Evolutionary conservation across 2,329 filamentous ascomycete species (phyloP).

Genomic region (Monilinia vaccinii-corymbosi): DNA sequence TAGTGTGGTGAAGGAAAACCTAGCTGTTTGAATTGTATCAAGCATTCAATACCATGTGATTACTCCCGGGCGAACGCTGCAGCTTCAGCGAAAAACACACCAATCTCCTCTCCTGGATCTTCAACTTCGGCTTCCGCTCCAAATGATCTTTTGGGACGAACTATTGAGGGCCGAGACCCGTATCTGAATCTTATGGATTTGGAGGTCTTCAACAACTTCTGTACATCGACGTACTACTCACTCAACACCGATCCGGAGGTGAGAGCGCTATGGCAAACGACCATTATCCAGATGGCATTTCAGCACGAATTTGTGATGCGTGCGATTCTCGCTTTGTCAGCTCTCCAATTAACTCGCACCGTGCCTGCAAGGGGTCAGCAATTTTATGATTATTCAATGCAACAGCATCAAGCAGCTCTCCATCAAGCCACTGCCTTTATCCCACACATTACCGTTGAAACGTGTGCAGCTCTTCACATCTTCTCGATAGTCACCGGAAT

Average conservation of each 20-base stretch:
- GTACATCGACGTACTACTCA: slow-evolving; percentile 37
- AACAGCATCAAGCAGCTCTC: slow-evolving; percentile 26
- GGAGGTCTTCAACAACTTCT: slow-evolving; percentile 43
- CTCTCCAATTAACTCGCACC: slow-evolving; percentile 37
- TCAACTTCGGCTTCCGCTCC: neutral
- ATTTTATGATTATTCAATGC: slow-evolving; percentile 31
- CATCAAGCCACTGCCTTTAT: slow-evolving; percentile 26
- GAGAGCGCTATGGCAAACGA: slow-evolving; percentile 36
- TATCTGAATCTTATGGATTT: slow-evolving; percentile 29
- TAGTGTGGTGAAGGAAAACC: slow-evolving; percentile 15
- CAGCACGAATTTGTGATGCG: slow-evolving; percentile 37
- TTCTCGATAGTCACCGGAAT: slow-evolving; percentile 31
- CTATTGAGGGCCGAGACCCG: neutral
- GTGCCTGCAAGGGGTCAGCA: slow-evolving; percentile 28
- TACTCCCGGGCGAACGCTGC: neutral
- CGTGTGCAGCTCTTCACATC: slow-evolving; percentile 28
- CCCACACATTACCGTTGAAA: slow-evolving; percentile 23
- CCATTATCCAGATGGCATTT: slow-evolving; percentile 36
- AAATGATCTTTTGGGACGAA: neutral
- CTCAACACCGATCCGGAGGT: slow-evolving; percentile 33
- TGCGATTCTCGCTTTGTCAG: slow-evolving; percentile 37
- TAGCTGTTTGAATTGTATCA: slow-evolving; percentile 12
- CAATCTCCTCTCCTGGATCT: neutral
- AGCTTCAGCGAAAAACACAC: neutral
- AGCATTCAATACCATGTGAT: slow-evolving; percentile 10